Conservation (phyloP, 495 filamentous ascomycete species). For the Xylaria curta region DNA sequence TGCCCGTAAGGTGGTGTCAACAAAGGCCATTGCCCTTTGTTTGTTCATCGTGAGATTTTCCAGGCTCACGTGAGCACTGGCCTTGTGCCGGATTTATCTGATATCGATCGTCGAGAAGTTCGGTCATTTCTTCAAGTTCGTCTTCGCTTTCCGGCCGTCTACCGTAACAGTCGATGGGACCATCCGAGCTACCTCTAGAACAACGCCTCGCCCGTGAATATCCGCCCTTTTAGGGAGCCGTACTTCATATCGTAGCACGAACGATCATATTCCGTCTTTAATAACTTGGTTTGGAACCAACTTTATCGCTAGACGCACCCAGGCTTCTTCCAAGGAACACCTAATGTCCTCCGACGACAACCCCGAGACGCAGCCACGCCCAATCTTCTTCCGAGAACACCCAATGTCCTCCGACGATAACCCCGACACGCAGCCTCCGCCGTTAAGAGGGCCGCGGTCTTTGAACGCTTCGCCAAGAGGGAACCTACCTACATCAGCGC, state of each 20-base stretch:
- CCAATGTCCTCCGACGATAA: slow-evolving; percentile 49
- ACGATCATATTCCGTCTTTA: slow-evolving; percentile 41
- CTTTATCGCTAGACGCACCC: slow-evolving; percentile 24
- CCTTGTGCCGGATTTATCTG: neutral
- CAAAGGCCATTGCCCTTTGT: slow-evolving; percentile 32
- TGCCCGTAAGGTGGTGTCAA: neutral
- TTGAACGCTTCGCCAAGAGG: slow-evolving; percentile 36
- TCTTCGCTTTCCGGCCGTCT: slow-evolving; percentile 51
- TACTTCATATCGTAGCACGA: slow-evolving; percentile 51
- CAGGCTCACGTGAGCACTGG: slow-evolving; percentile 10
- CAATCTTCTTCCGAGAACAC: slow-evolving; percentile 30
- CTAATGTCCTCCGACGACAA: slow-evolving; percentile 49
- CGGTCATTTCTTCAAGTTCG: slow-evolving; percentile 62
- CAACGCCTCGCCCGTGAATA: slow-evolving; percentile 39
- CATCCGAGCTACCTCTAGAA: slow-evolving; percentile 48
- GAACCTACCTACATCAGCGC: slow-evolving; percentile 31
- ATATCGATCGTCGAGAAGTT: slow-evolving; percentile 53
- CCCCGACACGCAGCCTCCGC: slow-evolving; percentile 43
- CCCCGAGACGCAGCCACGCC: slow-evolving; percentile 40
- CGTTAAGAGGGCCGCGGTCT: slow-evolving; percentile 44
- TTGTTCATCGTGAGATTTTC: slow-evolving; percentile 35
- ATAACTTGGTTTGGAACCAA: slow-evolving; percentile 31
- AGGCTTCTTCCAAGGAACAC: slow-evolving; percentile 31
- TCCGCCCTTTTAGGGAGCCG: slow-evolving; percentile 51
- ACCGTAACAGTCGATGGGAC: slow-evolving; percentile 51